Percentiles rank a stretch among this genome's conserved stretches.
Evolutionary conservation across 73 alveolate genomes (phyloP).

Genomic region (Blepharisma japonicum): DNA sequence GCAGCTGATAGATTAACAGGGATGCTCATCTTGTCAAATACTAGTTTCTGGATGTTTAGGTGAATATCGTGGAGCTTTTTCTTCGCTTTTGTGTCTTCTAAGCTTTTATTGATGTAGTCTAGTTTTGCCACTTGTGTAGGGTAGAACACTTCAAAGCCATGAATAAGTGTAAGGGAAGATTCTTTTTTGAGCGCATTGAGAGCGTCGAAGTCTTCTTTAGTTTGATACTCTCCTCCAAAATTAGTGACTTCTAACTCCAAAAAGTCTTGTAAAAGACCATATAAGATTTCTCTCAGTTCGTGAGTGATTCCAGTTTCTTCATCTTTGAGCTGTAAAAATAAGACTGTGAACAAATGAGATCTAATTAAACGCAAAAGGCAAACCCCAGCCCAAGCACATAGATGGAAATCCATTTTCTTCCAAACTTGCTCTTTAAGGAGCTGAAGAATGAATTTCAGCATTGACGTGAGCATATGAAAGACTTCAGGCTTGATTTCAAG

Average conservation of each 20-base stretch:
- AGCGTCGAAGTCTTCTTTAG: slow-evolving; percentile 15
- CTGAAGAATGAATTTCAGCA: slow-evolving; percentile 1
- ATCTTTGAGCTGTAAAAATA: slow-evolving; percentile 3
- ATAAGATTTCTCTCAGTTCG: not conserved
- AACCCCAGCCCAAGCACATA: slow-evolving; percentile 17
- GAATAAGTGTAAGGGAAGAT: slow-evolving; percentile 3
- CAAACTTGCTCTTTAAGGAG: not conserved
- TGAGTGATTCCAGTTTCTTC: slow-evolving; percentile 28
- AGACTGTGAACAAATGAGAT: slow-evolving; percentile 14
- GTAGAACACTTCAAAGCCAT: slow-evolving; percentile 32
- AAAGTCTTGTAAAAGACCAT: not conserved
- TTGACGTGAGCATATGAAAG: not conserved
- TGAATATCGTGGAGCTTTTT: not conserved
- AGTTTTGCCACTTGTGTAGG: slow-evolving; percentile 29
- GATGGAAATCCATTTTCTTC: slow-evolving; percentile 13
- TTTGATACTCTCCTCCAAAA: not conserved
- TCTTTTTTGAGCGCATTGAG: slow-evolving; percentile 9
- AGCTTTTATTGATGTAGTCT: slow-evolving; percentile 20
- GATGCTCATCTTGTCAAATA: slow-evolving; percentile 18
- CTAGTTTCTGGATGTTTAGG: slow-evolving; percentile 12
- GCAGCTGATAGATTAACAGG: slow-evolving; percentile 28
- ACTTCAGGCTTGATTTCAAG: slow-evolving; percentile 14
- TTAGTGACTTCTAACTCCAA: not conserved
- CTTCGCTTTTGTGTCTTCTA: slow-evolving; percentile 29
- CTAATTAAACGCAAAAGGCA: not conserved